phyloP scores from a whole-genome alignment of 352 stramenopile species.

The Detonula confervacea region DNA sequence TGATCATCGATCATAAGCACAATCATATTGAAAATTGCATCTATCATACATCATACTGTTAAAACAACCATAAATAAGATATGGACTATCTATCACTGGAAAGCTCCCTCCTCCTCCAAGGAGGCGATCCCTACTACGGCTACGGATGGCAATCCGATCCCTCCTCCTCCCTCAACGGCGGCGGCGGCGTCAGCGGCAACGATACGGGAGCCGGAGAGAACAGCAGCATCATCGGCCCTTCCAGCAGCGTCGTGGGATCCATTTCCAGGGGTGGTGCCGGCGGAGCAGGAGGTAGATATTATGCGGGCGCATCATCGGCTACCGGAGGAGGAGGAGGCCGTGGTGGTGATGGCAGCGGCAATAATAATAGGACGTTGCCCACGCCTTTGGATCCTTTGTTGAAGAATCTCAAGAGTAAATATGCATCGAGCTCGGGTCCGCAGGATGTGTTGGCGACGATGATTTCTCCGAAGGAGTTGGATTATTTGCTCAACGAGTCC shows the following conservation, averaged over 20 bases:
- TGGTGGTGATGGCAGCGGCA: neutral
- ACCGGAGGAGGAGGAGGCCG: neutral
- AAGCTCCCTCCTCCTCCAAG: constrained; percentile 32
- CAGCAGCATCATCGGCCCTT: constrained; percentile 1
- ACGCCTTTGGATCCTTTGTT: constrained; percentile 53
- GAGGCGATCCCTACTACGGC: constrained; percentile 19
- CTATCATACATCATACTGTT: no score
- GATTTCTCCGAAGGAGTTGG: constrained; percentile 38
- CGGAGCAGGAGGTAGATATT: neutral
- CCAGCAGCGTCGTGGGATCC: neutral
- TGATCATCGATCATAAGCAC: no score
- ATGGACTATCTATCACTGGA: constrained; percentile 35
- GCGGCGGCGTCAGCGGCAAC: no score
- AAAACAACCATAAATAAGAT: neutral
- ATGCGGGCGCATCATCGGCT: neutral
- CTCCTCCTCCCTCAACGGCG: neutral
- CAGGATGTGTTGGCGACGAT: constrained; percentile 47
- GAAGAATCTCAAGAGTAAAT: constrained; percentile 40
- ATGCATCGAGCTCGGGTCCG: constrained; percentile 45
- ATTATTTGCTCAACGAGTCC: constrained; percentile 32
- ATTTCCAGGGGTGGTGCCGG: neutral
- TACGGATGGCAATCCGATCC: constrained; percentile 15
- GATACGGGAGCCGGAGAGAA: neutral
- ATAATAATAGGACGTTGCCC: constrained; percentile 9
- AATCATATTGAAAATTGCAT: no score